Evolutionary conservation across 2,329 filamentous ascomycete species (phyloP).

Genomic region (Calonectria hongkongensis): DNA sequence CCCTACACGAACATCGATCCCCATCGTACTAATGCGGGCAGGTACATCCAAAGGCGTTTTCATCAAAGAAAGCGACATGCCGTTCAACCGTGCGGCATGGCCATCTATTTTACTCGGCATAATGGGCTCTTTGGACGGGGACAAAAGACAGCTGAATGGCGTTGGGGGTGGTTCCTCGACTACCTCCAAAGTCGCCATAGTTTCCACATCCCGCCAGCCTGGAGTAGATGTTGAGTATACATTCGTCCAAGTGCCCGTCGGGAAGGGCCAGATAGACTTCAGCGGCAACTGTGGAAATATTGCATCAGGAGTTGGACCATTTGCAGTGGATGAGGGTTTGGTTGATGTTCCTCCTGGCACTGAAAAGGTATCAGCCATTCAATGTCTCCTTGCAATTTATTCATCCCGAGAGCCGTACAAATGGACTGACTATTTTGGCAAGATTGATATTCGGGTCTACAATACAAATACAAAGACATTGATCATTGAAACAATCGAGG

Average conservation of each 20-base stretch:
- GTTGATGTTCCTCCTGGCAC: background rate
- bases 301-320: background rate
- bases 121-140: background rate
- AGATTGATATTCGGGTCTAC: too few relatives aligned
- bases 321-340: background rate
- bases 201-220: background rate
- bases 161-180: background rate
- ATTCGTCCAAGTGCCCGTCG: background rate
- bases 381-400: too few relatives aligned
- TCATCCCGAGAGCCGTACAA: too few relatives aligned
- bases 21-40: background rate
- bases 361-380: too few relatives aligned
- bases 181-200: background rate
- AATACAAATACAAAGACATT: too few relatives aligned
- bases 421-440: too few relatives aligned
- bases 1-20: background rate
- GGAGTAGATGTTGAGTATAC: background rate
- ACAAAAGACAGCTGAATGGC: background rate
- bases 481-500: too few relatives aligned
- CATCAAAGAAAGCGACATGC: background rate
- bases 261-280: background rate
- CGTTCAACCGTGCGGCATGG: background rate
- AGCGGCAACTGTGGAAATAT: slow-evolving; percentile 3
- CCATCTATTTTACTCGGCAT: background rate
- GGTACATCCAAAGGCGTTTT: background rate